Percentiles rank a stretch among this genome's conserved stretches.
Conservation (phyloP, 2,329 filamentous ascomycete species). For the Ophiosphaerella narmari region DNA sequence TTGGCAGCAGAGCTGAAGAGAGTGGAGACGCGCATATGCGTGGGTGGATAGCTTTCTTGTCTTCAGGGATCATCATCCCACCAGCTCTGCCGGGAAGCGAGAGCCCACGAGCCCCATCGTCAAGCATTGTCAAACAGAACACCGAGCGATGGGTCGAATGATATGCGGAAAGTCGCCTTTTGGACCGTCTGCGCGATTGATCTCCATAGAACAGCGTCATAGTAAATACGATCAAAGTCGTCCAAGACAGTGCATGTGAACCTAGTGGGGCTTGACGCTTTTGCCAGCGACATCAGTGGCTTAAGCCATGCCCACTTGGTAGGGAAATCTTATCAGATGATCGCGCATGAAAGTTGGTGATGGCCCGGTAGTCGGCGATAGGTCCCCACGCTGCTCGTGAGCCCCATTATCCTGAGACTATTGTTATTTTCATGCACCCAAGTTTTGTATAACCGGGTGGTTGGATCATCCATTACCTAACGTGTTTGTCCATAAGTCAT, state of each 20-base stretch:
- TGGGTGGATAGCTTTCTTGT: neutral
- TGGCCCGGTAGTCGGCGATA: neutral
- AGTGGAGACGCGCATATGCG: neutral
- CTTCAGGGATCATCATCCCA: neutral
- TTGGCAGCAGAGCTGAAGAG: neutral
- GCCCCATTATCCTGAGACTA: no score
- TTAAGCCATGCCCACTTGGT: neutral
- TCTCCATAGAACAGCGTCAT: no score
- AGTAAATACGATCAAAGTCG: no score
- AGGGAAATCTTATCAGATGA: constrained; percentile 6
- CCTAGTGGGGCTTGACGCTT: neutral
- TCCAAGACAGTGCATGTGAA: neutral
- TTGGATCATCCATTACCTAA: no score
- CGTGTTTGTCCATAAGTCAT: no score
- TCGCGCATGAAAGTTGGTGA: constrained; percentile 4
- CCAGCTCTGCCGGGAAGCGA: neutral
- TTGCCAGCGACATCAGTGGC: neutral
- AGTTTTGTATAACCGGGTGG: no score
- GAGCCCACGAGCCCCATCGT: neutral
- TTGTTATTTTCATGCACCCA: no score
- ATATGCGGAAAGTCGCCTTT: no score
- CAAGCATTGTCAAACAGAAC: no score
- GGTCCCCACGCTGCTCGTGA: no score
- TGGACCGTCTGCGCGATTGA: no score
- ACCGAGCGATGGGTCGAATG: no score